Conservation (phyloP, 768 basidiomycete genomes). For the Gloeostereum incarnatum region DNA sequence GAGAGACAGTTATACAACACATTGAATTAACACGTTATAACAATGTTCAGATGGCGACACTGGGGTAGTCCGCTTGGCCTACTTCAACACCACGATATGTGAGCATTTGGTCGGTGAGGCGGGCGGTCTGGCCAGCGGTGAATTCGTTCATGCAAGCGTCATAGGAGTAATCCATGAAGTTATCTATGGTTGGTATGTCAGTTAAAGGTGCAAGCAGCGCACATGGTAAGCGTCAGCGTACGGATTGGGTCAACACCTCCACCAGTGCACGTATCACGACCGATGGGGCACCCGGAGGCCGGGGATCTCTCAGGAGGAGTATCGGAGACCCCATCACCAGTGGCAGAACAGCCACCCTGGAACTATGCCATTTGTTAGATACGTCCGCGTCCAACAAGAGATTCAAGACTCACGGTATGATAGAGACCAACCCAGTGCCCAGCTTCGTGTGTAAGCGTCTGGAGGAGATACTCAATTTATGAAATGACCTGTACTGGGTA, state of each 20-base stretch:
- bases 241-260: constrained; percentile 19
- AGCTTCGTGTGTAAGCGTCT: constrained; percentile 34
- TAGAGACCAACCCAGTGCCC: constrained; percentile 40
- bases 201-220: neutral
- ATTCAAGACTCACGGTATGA: too few relatives aligned
- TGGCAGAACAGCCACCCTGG: constrained; percentile 26
- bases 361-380: too few relatives aligned
- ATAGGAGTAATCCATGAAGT: constrained; percentile 24
- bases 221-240: neutral
- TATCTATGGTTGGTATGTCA: constrained; percentile 5
- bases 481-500: neutral
- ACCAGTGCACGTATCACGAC: constrained; percentile 15
- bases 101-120: constrained; percentile 28
- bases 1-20: too few relatives aligned
- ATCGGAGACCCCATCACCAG: constrained; percentile 28
- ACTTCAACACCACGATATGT: constrained; percentile 37
- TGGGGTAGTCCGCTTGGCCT: too few relatives aligned
- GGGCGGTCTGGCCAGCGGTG: constrained; percentile 25
- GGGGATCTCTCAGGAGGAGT: constrained; percentile 28
- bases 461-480: neutral
- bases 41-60: too few relatives aligned
- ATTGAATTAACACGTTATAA: too few relatives aligned
- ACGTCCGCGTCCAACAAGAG: too few relatives aligned
- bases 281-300: constrained; percentile 19
- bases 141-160: constrained; percentile 22